Conservation (phyloP, 2,329 filamentous ascomycete species). For the Scopulariopsis brevicaulis region DNA sequence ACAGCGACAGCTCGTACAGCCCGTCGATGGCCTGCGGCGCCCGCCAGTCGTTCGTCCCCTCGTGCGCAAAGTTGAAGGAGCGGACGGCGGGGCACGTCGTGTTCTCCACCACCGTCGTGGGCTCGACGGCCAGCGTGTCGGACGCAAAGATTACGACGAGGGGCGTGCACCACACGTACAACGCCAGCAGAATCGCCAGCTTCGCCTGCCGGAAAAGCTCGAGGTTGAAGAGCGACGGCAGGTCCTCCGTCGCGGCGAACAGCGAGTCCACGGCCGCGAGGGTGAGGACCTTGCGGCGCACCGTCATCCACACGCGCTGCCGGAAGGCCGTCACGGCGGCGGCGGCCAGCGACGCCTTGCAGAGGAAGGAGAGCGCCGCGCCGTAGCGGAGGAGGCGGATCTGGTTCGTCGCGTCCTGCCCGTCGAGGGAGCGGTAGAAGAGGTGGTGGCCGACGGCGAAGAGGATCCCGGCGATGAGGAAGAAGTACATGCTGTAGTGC, state of each 20-base stretch:
- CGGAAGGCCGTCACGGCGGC: constrained; percentile 16
- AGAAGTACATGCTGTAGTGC: constrained; percentile 20
- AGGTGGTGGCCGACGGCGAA: constrained; percentile 22
- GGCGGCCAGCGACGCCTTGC: constrained; percentile 21
- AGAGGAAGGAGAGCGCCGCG: constrained; percentile 20
- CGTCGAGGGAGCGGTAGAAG: constrained; percentile 20
- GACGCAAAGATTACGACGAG: constrained; percentile 25
- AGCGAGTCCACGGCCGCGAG: constrained; percentile 15
- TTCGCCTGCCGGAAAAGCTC: constrained; percentile 19
- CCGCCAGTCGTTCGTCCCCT: constrained; percentile 21
- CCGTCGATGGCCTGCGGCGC: constrained; percentile 15
- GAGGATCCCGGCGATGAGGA: constrained; percentile 18
- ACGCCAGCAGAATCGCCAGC: constrained; percentile 20
- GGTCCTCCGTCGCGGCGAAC: constrained; percentile 20
- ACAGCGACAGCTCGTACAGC: constrained; percentile 15
- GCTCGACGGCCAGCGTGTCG: constrained; percentile 20
- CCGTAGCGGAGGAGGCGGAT: constrained; percentile 22
- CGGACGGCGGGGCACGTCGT: constrained; percentile 17
- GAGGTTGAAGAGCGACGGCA: constrained; percentile 15
- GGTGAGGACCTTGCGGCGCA: constrained; percentile 10
- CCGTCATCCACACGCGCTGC: constrained; percentile 12
- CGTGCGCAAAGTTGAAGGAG: constrained; percentile 19
- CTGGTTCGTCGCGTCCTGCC: constrained; percentile 17
- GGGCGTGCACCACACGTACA: constrained; percentile 24
- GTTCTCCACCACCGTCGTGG: constrained; percentile 9